Evolutionary conservation across 139 green algal species (phyloP).

Genomic region (Chlorella sp.): DNA sequence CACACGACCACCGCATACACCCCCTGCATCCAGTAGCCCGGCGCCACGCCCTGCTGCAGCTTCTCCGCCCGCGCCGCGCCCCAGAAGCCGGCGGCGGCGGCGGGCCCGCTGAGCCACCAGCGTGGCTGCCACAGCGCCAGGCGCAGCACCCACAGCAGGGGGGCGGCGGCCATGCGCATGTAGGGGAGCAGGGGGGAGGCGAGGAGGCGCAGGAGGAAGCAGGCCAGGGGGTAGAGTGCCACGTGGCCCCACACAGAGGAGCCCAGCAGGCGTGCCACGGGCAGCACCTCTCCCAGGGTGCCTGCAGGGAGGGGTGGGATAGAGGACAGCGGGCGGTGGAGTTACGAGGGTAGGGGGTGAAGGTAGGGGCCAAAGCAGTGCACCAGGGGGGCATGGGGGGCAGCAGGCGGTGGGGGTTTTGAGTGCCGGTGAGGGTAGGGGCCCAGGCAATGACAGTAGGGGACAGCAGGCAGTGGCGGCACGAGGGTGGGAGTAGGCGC

Average conservation of each 20-base stretch:
- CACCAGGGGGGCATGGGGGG: too few species aligned
- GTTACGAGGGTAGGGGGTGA: background rate
- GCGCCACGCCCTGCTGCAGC: background rate
- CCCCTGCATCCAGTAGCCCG: background rate
- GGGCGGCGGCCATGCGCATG: background rate
- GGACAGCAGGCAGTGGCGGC: too few species aligned
- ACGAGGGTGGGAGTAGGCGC: background rate
- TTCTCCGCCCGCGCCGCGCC: background rate
- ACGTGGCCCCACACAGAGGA: background rate
- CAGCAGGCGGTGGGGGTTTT: too few species aligned
- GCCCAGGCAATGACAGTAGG: too few species aligned
- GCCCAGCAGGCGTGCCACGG: background rate
- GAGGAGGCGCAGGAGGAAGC: background rate
- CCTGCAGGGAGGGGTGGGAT: background rate
- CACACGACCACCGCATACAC: background rate
- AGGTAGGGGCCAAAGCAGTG: too few species aligned
- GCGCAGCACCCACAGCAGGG: background rate
- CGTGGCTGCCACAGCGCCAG: slow-evolving; percentile 12
- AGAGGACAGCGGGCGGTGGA: background rate
- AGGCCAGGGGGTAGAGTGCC: background rate
- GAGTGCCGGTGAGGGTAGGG: too few species aligned
- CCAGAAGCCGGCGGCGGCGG: background rate
- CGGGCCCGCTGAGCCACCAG: slow-evolving; percentile 21
- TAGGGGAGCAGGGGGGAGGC: background rate
- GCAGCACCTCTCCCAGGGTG: slow-evolving; percentile 13